These are phyloP conservation scores for Ceratocystis cacaofunesta DNA, from an alignment of 2,329 filamentous ascomycete species.

Conservation along the genomic window DNA sequence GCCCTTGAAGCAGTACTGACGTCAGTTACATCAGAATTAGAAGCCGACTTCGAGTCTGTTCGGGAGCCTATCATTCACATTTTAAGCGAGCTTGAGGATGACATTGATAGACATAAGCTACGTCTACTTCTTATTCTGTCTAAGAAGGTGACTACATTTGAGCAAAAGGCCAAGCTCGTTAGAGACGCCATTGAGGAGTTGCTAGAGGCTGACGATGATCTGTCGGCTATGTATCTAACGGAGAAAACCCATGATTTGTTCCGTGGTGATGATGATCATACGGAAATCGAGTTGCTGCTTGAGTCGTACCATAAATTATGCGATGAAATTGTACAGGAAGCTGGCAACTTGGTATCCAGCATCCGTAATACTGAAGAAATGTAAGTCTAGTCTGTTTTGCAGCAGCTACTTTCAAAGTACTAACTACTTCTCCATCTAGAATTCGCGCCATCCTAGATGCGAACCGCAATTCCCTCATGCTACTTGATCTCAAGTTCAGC, in stretches of 20 bases:
- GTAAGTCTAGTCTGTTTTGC: slow-evolving; percentile 36
- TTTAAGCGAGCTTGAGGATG: slow-evolving; percentile 80
- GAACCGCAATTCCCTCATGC: slow-evolving; percentile 95
- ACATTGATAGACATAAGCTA: slow-evolving; percentile 89
- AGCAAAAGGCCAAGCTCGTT: slow-evolving; percentile 89
- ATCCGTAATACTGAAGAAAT: slow-evolving; percentile 98
- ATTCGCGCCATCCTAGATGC: slow-evolving; percentile 95
- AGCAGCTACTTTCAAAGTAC: slow-evolving; percentile 3
- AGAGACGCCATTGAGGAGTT: slow-evolving; percentile 90
- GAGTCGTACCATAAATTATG: slow-evolving; percentile 97
- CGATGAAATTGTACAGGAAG: slow-evolving; percentile 93
- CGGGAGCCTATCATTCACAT: slow-evolving; percentile 83
- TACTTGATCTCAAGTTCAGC: slow-evolving; percentile 90
- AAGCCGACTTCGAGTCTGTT: slow-evolving; percentile 88
- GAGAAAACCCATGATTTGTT: slow-evolving; percentile 65
- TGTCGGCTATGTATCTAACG: slow-evolving; percentile 87
- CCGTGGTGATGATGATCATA: slow-evolving; percentile 72
- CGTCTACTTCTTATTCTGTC: slow-evolving; percentile 82
- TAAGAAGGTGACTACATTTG: slow-evolving; percentile 90
- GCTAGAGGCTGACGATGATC: slow-evolving; percentile 87
- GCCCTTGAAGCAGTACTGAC: slow-evolving; percentile 90
- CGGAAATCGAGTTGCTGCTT: slow-evolving; percentile 89
- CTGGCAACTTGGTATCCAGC: slow-evolving; percentile 79
- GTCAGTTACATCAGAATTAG: slow-evolving; percentile 78
- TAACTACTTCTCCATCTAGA: slow-evolving; percentile 31